These are phyloP conservation scores for Peronospora belbahrii DNA, from an alignment of 352 stramenopile genomes.

Conservation along the genomic window DNA sequence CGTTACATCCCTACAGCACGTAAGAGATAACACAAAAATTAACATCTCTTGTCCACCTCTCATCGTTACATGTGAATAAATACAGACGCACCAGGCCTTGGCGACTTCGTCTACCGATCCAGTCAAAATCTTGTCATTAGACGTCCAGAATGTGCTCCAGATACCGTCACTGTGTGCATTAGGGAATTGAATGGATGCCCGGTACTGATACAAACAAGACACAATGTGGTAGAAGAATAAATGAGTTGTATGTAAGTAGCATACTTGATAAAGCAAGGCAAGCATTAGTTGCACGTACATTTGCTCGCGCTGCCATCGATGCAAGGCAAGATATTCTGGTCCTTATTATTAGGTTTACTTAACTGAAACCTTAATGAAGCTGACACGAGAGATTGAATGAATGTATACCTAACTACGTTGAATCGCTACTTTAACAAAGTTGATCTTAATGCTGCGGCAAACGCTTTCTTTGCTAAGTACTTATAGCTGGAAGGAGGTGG, in stretches of 20 bases:
- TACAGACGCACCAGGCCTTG: slow-evolving; percentile 62
- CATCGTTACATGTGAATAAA: neutral
- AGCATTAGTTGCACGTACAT: slow-evolving; percentile 10
- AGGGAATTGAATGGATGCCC: slow-evolving; percentile 71
- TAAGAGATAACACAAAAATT: neutral
- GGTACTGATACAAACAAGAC: slow-evolving; percentile 39
- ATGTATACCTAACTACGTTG: neutral
- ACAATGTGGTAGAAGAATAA: neutral
- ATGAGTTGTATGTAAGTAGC: neutral
- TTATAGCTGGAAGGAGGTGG: slow-evolving; percentile 64
- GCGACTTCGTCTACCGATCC: slow-evolving; percentile 84
- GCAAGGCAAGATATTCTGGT: too few species aligned
- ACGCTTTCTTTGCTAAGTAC: slow-evolving; percentile 23
- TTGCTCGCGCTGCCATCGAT: slow-evolving; percentile 21
- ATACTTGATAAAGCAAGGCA: neutral
- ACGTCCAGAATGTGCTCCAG: slow-evolving; percentile 86
- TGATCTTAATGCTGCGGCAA: slow-evolving; percentile 21
- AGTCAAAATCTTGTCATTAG: slow-evolving; percentile 82
- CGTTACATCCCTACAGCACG: slow-evolving; percentile 43
- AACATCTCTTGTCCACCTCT: neutral
- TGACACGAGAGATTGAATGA: neutral
- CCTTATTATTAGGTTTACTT: neutral
- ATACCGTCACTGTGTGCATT: slow-evolving; percentile 85
- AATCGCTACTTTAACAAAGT: neutral
- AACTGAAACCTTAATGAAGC: neutral